Evolutionary conservation across 352 stramenopile species (phyloP), one percentile per base, ranked within the genome.

Genomic region (Globisporangium okanoganense): DNA sequence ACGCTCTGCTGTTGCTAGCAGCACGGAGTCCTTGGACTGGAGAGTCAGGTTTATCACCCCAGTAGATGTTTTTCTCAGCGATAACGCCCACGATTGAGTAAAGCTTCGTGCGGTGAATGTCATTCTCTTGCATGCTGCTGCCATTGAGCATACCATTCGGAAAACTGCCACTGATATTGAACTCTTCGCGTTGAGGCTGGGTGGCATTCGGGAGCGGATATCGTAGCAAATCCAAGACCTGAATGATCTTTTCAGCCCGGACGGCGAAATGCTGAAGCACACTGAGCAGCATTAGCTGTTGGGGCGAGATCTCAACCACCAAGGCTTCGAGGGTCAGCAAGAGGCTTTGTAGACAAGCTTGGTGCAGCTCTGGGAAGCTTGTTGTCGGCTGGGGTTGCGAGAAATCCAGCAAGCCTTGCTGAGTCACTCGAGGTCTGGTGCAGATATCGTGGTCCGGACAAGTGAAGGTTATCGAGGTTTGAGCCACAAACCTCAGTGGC

Each of bases 11-110:
- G 13, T 33, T n/a, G 22, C 62, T 45, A 5, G 40, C 18, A 18
- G 18, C 41, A 58, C 55, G 44, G 55, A n/a, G 13, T 43, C 38
- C 41, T 44, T 69, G 61, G 22, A 63, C 29, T 52, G 60, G 59
- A 31, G 64, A 38, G 16, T 20, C 62, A 54, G 36, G 24, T 47
- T 50, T 56, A 10, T 66, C 47, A n/a, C 31, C 48, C 72, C 72
- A 78, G 49, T 70, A 69, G 22, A 64, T 76, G 24, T 56, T 74
- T 31, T 70, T 79, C 35, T 69, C 71, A 0, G 44, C 60, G 6
- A 85, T 62, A 16, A 77, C 22, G 22, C 76, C 73, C 51, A 72
- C 27, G 2, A 85, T 20, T 10, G 71, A 72, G 1, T 78, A 58
- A 5, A 81, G 41, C 33, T 69, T 72, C 53, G 58, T 35, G 29